phyloP scores from a whole-genome alignment of 495 filamentous ascomycete genomes.

The Polyplosphaeria fusca region DNA sequence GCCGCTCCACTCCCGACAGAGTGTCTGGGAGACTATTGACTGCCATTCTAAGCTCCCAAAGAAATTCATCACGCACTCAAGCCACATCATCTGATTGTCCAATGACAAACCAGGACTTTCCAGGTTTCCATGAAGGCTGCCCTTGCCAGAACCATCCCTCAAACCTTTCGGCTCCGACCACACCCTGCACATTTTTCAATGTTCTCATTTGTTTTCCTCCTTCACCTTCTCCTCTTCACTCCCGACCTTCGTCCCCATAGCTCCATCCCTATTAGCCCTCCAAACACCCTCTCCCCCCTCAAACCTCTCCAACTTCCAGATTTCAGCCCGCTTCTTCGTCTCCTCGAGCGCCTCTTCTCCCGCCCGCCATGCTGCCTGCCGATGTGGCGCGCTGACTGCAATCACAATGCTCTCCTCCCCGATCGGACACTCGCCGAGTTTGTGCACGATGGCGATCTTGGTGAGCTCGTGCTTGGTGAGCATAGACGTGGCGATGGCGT shows the following conservation, averaged over 20 bases:
- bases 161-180: not conserved
- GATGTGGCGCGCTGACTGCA: slow-evolving; percentile 79
- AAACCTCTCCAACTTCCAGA: slow-evolving; percentile 97
- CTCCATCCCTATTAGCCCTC: slow-evolving; percentile 86
- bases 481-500: slow-evolving; percentile 61
- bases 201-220: not conserved
- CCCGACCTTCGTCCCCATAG: slow-evolving; percentile 46
- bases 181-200: not conserved
- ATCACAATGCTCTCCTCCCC: slow-evolving; percentile 90
- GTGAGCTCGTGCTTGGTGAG: slow-evolving; percentile 58
- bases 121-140: too few relatives aligned
- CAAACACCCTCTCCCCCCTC: slow-evolving; percentile 71
- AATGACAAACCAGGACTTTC: too few relatives aligned
- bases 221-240: not conserved
- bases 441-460: slow-evolving; percentile 75
- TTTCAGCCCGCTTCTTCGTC: slow-evolving; percentile 81
- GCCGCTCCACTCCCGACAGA: too few relatives aligned
- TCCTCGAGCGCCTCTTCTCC: slow-evolving; percentile 87
- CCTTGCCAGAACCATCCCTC: not conserved
- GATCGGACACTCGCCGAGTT: slow-evolving; percentile 82
- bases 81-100: too few relatives aligned
- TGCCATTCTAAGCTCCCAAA: too few relatives aligned
- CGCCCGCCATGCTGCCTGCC: slow-evolving; percentile 82
- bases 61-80: too few relatives aligned
- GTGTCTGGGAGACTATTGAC: too few relatives aligned